These are phyloP conservation scores for Fusarium transvaalense DNA, from an alignment of 2,329 filamentous ascomycete species.

Conservation along the genomic window DNA sequence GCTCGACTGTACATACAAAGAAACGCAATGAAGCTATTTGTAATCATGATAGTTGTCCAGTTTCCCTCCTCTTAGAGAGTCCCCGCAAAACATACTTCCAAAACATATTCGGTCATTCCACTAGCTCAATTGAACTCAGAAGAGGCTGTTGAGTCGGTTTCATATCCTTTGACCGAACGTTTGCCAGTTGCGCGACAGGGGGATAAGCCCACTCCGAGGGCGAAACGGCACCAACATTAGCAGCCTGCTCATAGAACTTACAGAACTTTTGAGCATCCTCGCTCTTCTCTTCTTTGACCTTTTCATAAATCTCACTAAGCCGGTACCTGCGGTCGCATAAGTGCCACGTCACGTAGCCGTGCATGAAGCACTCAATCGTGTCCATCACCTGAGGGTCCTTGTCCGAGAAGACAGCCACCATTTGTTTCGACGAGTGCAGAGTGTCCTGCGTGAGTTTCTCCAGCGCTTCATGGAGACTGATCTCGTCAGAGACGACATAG, in stretches of 20 bases:
- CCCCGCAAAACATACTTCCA: neutral
- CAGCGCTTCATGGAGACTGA: neutral
- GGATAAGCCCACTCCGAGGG: neutral
- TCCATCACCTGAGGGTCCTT: slow-evolving; percentile 8
- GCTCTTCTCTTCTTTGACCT: neutral
- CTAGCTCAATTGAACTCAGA: neutral
- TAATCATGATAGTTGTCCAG: neutral
- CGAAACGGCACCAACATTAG: neutral
- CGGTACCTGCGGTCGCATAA: neutral
- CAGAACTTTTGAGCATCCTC: neutral
- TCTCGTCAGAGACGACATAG: neutral
- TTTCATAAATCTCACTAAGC: neutral
- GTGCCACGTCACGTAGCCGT: slow-evolving; percentile 2
- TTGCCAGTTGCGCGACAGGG: neutral
- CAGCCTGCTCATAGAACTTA: neutral
- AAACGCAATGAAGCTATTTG: neutral
- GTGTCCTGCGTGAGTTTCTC: neutral
- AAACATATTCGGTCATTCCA: neutral
- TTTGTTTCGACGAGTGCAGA: neutral
- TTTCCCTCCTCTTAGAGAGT: neutral
- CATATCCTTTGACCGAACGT: neutral
- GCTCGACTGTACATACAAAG: neutral
- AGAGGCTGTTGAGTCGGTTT: neutral
- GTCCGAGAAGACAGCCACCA: slow-evolving; percentile 1
- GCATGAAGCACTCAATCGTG: slow-evolving; percentile 6